These are phyloP conservation scores for Neoscytalidium dimidiatum DNA, from an alignment of 2,329 filamentous ascomycete genomes.

Conservation along the genomic window DNA sequence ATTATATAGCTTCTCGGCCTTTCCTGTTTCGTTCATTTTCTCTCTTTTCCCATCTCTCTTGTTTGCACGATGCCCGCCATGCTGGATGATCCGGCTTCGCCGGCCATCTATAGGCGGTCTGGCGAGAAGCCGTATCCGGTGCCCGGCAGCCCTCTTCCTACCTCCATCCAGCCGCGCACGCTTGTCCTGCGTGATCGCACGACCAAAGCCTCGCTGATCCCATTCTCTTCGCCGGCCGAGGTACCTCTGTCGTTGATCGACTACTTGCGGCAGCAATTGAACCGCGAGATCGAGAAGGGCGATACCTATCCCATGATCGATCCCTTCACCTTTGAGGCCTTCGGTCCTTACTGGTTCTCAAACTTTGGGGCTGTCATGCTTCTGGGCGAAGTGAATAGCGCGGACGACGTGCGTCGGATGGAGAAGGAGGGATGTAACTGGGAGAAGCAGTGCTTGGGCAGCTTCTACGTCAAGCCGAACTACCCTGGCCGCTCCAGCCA, in stretches of 20 bases:
- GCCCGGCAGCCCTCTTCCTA: conserved; percentile 63
- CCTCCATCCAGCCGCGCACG: conserved; percentile 70
- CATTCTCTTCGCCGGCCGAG: conserved; percentile 74
- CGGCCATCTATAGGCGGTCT: conserved; percentile 70
- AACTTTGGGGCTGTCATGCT: conserved; percentile 90
- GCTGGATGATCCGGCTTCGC: conserved; percentile 72
- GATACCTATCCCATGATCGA: conserved; percentile 91
- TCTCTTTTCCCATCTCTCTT: background rate
- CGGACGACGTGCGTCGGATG: conserved; percentile 52
- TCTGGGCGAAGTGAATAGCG: conserved; percentile 65
- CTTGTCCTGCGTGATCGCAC: conserved; percentile 82
- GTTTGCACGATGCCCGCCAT: conserved; percentile 68
- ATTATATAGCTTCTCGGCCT: background rate
- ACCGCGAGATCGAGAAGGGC: conserved; percentile 87
- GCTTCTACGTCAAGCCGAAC: conserved; percentile 93
- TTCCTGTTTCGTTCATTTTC: background rate
- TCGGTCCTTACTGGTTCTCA: conserved; percentile 85
- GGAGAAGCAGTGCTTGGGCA: conserved; percentile 79
- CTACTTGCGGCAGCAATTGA: conserved; percentile 81
- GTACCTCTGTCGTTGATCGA: conserved; percentile 74
- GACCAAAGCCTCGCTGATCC: conserved; percentile 80
- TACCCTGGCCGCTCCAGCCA: conserved; percentile 90
- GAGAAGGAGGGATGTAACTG: conserved; percentile 61
- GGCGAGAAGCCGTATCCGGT: conserved; percentile 67
- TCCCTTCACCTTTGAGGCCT: conserved; percentile 70